phyloP scores from a whole-genome alignment of 345 rosid genomes.

The Cardamine occulta region DNA sequence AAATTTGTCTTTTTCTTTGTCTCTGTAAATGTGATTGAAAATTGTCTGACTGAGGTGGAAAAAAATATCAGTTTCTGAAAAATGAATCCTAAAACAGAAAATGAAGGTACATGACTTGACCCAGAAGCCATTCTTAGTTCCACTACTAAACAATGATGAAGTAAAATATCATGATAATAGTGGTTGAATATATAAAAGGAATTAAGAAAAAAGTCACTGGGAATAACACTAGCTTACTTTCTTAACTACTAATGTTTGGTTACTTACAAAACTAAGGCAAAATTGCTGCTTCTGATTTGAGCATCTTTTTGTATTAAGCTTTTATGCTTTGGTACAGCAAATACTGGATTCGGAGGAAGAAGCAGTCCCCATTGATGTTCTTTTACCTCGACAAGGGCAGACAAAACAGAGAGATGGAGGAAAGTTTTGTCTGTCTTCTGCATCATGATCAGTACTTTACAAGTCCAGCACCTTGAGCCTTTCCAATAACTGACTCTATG shows the following conservation, averaged over 20 bases:
- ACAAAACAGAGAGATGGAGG: neutral
- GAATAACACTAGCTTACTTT: conserved; percentile 18
- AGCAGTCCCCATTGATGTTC: conserved; percentile 11
- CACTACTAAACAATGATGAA: neutral
- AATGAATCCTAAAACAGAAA: neutral
- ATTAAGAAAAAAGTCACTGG: neutral
- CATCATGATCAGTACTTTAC: conserved; percentile 58
- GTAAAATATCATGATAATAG: neutral
- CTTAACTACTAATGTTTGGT: conserved; percentile 19
- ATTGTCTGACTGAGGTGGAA: neutral
- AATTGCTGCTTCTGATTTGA: conserved; percentile 7
- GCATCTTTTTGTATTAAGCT: neutral
- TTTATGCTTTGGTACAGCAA: conserved; percentile 24
- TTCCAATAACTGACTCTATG: conserved; percentile 70
- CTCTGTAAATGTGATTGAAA: neutral
- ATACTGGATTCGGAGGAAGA: conserved; percentile 14
- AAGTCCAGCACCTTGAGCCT: conserved; percentile 62
- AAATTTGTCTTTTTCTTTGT: neutral
- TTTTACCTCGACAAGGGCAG: neutral
- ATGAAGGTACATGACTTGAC: neutral
- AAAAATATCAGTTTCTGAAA: neutral
- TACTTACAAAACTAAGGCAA: conserved; percentile 27
- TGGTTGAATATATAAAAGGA: neutral
- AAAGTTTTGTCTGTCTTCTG: neutral
- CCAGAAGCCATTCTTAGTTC: neutral